Evolutionary conservation across 371 early-diverging fungal species (phyloP).

Genomic region (Capillidium heterosporum): DNA sequence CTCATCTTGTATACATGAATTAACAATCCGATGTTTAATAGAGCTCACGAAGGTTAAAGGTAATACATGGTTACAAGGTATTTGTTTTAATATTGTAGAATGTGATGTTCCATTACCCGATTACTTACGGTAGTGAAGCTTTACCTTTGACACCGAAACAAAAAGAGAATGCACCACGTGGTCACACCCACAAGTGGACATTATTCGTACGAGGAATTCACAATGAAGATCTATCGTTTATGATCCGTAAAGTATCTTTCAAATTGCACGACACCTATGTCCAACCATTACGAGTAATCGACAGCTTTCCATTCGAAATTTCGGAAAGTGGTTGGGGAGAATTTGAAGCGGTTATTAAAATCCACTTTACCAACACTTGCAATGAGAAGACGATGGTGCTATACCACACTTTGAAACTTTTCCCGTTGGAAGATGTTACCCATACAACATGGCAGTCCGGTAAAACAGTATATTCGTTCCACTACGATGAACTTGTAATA

Average conservation of each 20-base stretch:
- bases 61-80: no score
- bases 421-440: constrained; percentile 51
- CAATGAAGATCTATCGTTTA: constrained; percentile 67
- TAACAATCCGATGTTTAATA: no score
- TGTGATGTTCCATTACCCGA: neutral
- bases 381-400: constrained; percentile 65
- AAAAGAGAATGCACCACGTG: constrained; percentile 38
- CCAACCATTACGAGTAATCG: constrained; percentile 54
- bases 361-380: constrained; percentile 55
- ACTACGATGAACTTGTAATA: constrained; percentile 60
- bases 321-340: constrained; percentile 98
- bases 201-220: constrained; percentile 73
- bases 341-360: constrained; percentile 87
- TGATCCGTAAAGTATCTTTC: constrained; percentile 78
- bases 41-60: no score
- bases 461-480: constrained; percentile 50
- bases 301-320: constrained; percentile 80
- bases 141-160: constrained; percentile 7
- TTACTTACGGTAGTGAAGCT: neutral
- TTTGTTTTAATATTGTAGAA: no score
- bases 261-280: constrained; percentile 93
- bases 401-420: constrained; percentile 66
- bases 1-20: no score
- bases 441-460: constrained; percentile 44
- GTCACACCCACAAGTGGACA: constrained; percentile 73